Base-by-base conservation (phyloP, 805 yeast species). In the Maudiozyma bulderi region DNA sequence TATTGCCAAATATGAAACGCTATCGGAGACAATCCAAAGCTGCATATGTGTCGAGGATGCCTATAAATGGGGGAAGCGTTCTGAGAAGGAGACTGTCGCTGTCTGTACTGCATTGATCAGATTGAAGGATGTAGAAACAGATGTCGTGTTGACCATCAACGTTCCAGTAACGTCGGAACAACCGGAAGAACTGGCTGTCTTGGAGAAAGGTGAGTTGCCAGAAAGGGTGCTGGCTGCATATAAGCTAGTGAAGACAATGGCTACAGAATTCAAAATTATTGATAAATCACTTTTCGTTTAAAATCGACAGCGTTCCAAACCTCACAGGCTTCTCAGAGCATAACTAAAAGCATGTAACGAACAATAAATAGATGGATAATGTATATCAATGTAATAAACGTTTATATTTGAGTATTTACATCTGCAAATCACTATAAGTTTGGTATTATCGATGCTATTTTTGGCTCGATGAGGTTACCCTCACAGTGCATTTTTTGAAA, bases 31-130 rank as follows among this genome's bases (percentile, higher is more conserved):
- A 0, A 54, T 53, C 14, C 58, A 61, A 26, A 28, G 69, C 3
- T 67, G 68, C 42, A 40, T 73, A 5, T 73, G 73, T 5, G 50
- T 69, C 3, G 77, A 77, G 46, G 68, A 72, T 1, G 77, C 77
- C 0, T 58, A 65, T 59, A 77, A 78, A 59, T 78, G 83, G 80
- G 81, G 82, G 3, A 67, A 72, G 40, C 51, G 54, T 8, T 58
- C 54, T 6, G 50, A 53, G 48, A 55, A 54, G 33, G 68, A 72
- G 14, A 62, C 71, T 6, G 69, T 82, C 40, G 73, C 76, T 11
- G 66, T 81, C 11, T 71, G 82, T 13, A 55, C 83, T n/a, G 83
- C 80, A 0, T 61, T 86, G 41, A 65, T 84, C 34, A 69, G 90
- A 48, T 55, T 84, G 29, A 54, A 60, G 9, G 71, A 71, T 45